These are phyloP conservation scores for Coleophoma cylindrospora DNA, from an alignment of 2,329 filamentous ascomycete species.

Conservation along the genomic window DNA sequence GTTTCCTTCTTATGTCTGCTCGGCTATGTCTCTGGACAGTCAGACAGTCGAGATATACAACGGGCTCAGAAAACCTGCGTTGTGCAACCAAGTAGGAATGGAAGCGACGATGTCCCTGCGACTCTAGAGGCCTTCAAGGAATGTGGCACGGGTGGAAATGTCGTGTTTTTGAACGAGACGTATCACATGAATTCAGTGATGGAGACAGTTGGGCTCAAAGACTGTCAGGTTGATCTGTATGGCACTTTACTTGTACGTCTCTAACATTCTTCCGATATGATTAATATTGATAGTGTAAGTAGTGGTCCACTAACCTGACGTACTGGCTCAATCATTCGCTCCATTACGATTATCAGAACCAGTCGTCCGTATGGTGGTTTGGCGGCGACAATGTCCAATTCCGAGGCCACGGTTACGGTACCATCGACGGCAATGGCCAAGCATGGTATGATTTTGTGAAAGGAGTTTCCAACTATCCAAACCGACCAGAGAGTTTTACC, in stretches of 20 bases:
- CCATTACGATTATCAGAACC: conserved; percentile 47
- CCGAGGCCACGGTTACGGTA: conserved; percentile 42
- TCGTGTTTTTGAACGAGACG: conserved; percentile 33
- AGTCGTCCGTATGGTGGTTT: conserved; percentile 45
- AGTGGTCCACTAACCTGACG: conserved; percentile 32
- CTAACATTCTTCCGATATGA: too few species aligned
- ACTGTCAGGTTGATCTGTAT: conserved; percentile 33
- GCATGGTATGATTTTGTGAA: conserved; percentile 50
- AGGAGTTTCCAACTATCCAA: conserved; percentile 37
- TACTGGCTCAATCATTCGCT: conserved; percentile 47
- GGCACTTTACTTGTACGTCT: background rate
- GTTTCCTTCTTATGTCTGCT: too few species aligned
- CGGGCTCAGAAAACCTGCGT: background rate
- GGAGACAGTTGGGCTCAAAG: conserved; percentile 32
- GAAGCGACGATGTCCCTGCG: conserved; percentile 22
- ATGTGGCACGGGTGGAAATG: conserved; percentile 31
- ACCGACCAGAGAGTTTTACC: conserved; percentile 47
- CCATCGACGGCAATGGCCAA: conserved; percentile 55
- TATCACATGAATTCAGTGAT: conserved; percentile 36
- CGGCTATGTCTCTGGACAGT: too few species aligned
- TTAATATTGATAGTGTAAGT: too few species aligned
- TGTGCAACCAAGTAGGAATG: background rate
- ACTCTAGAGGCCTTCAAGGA: conserved; percentile 32
- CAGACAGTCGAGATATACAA: too few species aligned
- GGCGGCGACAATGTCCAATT: conserved; percentile 44